These are phyloP conservation scores for Parasarocladium wereldwijsianum DNA, from an alignment of 2,329 filamentous ascomycete genomes.

Conservation along the genomic window DNA sequence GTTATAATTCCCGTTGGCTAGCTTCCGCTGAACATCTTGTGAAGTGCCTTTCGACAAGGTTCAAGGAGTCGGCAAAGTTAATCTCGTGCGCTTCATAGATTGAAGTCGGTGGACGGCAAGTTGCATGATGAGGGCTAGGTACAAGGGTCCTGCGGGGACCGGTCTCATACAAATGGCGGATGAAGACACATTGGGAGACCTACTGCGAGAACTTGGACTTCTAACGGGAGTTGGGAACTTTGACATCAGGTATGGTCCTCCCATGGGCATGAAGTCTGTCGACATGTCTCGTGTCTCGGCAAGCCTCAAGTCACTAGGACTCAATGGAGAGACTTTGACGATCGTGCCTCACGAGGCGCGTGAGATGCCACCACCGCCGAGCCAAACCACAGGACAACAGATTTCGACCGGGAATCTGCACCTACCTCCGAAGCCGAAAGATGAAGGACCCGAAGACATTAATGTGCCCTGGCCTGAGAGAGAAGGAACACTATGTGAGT, in stretches of 20 bases:
- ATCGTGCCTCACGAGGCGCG: slow-evolving; percentile 26
- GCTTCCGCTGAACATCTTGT: too few relatives aligned
- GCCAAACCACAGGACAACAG: slow-evolving; percentile 1
- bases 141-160: slow-evolving; percentile 60
- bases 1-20: too few relatives aligned
- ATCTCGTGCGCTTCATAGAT: too few relatives aligned
- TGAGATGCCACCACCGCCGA: slow-evolving; percentile 6
- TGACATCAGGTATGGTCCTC: slow-evolving; percentile 73
- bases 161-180: slow-evolving; percentile 56
- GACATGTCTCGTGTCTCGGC: slow-evolving; percentile 25
- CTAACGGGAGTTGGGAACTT: slow-evolving; percentile 53
- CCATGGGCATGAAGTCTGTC: slow-evolving; percentile 49
- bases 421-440: background rate
- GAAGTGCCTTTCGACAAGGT: too few relatives aligned
- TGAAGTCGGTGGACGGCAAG: background rate
- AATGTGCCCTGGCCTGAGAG: slow-evolving; percentile 33
- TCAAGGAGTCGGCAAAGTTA: too few relatives aligned
- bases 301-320: slow-evolving; percentile 31
- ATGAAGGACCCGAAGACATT: slow-evolving; percentile 15
- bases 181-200: slow-evolving; percentile 46
- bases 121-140: slow-evolving; percentile 51
- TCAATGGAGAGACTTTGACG: slow-evolving; percentile 35
- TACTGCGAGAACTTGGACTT: slow-evolving; percentile 44
- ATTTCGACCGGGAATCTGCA: background rate
- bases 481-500: slow-evolving; percentile 34